Evolutionary conservation across 305 asterid genomes (phyloP).

Genomic region (Petunia hybrid): DNA sequence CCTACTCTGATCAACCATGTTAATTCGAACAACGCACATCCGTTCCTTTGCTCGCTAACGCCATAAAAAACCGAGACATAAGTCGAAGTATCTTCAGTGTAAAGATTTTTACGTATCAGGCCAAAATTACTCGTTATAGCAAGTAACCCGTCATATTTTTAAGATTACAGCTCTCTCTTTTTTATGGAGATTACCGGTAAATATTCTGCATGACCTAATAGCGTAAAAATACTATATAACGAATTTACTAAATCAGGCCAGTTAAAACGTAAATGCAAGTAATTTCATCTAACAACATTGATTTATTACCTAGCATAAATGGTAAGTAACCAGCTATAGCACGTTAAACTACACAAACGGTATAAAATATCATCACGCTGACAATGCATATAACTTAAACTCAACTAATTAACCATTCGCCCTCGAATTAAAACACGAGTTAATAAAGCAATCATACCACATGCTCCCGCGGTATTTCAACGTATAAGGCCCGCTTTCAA

Average conservation of each 20-base stretch:
- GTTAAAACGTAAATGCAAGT: too few relatives aligned
- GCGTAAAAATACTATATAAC: too few relatives aligned
- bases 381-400: not conserved
- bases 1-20: slow-evolving; percentile 40
- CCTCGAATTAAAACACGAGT: not conserved
- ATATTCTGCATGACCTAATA: too few relatives aligned
- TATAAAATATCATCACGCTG: not conserved
- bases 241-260: too few relatives aligned
- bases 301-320: too few relatives aligned
- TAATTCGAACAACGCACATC: slow-evolving; percentile 70
- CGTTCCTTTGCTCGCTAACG: slow-evolving; percentile 94
- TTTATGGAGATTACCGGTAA: too few relatives aligned
- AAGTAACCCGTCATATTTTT: too few relatives aligned
- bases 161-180: too few relatives aligned
- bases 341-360: not conserved
- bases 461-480: slow-evolving; percentile 42
- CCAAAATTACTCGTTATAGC: slow-evolving; percentile 45
- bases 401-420: not conserved
- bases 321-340: not conserved
- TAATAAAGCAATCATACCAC: slow-evolving; percentile 31
- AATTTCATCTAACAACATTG: too few relatives aligned
- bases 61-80: slow-evolving; percentile 88
- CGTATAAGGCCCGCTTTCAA: slow-evolving; percentile 38
- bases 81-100: slow-evolving; percentile 78
- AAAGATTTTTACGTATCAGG: slow-evolving; percentile 85